phyloP scores from a whole-genome alignment of 371 early-diverging fungal species.

The Gilbertella persicaria region DNA sequence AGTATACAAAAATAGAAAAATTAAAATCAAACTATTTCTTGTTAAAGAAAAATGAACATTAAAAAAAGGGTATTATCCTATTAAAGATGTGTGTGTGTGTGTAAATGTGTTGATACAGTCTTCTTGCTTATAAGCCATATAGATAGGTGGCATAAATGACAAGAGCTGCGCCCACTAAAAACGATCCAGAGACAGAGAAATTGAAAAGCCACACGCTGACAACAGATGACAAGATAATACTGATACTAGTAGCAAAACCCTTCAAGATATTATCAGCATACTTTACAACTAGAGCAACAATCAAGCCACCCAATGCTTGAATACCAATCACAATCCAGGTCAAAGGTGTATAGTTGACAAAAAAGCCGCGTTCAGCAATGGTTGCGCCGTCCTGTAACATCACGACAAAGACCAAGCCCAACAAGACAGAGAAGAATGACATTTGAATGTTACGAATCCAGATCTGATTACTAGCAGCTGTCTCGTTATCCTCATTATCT shows the following conservation, averaged over 20 bases:
- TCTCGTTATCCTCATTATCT: conserved; percentile 25
- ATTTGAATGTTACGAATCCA: conserved; percentile 93
- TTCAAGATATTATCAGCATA: conserved; percentile 97
- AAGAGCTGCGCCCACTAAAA: conserved; percentile 76
- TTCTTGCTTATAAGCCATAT: conserved; percentile 58
- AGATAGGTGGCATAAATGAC: conserved; percentile 81
- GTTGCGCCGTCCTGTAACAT: conserved; percentile 76
- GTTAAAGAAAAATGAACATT: neutral
- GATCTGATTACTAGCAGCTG: conserved; percentile 56
- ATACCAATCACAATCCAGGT: conserved; percentile 80
- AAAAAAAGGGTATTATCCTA: conserved; percentile 1
- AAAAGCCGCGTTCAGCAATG: conserved; percentile 81
- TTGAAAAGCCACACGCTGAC: conserved; percentile 79
- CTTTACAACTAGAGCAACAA: conserved; percentile 94
- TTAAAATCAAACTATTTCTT: neutral
- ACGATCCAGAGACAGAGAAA: conserved; percentile 65
- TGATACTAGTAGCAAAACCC: conserved; percentile 94
- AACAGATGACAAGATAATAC: conserved; percentile 86
- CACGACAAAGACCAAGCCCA: conserved; percentile 69
- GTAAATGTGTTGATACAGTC: no score
- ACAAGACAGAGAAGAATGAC: conserved; percentile 70
- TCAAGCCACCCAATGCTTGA: conserved; percentile 91
- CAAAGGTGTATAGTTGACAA: conserved; percentile 80
- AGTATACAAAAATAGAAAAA: conserved; percentile 3
- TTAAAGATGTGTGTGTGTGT: no score